These are phyloP conservation scores for Neurospora sp. DNA, from an alignment of 495 filamentous ascomycete species.

Conservation along the genomic window DNA sequence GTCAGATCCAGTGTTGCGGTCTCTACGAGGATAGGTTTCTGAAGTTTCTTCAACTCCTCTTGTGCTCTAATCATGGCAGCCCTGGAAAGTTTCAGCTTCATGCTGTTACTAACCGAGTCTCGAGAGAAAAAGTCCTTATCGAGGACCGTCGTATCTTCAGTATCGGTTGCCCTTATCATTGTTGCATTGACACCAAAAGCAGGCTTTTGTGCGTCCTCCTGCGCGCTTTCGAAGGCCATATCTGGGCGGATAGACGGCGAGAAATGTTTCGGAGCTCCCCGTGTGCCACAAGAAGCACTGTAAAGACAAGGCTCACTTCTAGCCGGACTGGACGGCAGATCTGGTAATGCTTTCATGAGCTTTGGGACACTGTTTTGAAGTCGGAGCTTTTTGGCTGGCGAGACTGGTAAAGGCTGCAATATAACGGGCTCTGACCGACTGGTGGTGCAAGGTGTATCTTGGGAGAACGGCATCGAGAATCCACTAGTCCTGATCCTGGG, in stretches of 20 bases:
- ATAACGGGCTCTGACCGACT: constrained; percentile 15
- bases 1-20: background rate
- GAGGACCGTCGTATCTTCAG: background rate
- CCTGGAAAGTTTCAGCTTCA: constrained; percentile 19
- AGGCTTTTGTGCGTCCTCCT: background rate
- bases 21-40: background rate
- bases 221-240: background rate
- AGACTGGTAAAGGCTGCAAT: constrained; percentile 36
- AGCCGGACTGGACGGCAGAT: constrained; percentile 21
- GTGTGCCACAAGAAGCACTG: background rate
- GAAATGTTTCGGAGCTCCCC: background rate
- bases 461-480: background rate
- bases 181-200: background rate
- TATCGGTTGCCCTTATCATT: background rate
- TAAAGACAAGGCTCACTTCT: constrained; percentile 6
- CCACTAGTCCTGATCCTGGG: constrained; percentile 3
- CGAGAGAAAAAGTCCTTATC: background rate
- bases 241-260: background rate
- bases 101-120: constrained; percentile 1
- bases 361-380: constrained; percentile 41
- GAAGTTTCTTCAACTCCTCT: background rate
- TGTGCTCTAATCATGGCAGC: constrained; percentile 11
- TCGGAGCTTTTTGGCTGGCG: constrained; percentile 33
- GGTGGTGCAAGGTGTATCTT: background rate
- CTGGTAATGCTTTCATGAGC: constrained; percentile 42